Evolutionary conservation across 176 grass and related monocot species (phyloP).

Genomic region (Aegilops sharonensis): DNA sequence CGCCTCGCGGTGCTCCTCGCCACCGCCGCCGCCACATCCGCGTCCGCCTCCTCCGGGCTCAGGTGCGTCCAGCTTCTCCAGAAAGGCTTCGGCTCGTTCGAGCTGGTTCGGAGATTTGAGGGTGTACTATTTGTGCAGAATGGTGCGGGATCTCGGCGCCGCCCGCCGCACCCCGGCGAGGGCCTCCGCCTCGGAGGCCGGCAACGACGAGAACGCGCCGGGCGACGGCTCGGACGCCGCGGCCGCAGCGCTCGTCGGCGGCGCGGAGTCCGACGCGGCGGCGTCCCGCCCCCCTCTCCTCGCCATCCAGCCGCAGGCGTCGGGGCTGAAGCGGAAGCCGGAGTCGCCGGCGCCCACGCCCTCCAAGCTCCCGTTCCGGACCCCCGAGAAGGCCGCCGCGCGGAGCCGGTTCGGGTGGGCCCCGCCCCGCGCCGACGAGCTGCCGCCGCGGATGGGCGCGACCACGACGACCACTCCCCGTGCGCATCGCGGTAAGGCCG

Average conservation of each 20-base stretch:
- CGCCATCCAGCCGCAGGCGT: constrained; percentile 39
- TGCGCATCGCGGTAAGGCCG: constrained; percentile 35
- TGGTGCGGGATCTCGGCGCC: constrained; percentile 57
- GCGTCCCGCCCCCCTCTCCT: constrained; percentile 32
- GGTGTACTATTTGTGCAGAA: neutral
- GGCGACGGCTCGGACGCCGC: constrained; percentile 13
- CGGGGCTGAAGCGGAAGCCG: constrained; percentile 59
- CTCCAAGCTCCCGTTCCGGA: constrained; percentile 63
- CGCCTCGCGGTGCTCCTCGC: constrained; percentile 39
- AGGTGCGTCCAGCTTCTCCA: constrained; percentile 15
- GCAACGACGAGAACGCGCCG: constrained; percentile 58
- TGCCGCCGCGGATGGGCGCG: constrained; percentile 31
- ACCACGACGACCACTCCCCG: constrained; percentile 45
- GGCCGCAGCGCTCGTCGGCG: neutral
- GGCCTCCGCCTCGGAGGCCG: constrained; percentile 37
- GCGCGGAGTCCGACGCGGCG: neutral
- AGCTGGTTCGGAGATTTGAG: neutral
- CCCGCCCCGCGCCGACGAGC: constrained; percentile 34
- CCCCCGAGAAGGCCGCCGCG: constrained; percentile 62
- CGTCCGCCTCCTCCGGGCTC: constrained; percentile 24
- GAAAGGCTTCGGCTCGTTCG: neutral
- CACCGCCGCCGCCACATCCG: constrained; percentile 33
- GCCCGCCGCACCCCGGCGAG: constrained; percentile 38
- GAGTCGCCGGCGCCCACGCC: constrained; percentile 57
- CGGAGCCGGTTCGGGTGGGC: constrained; percentile 76